Evolutionary conservation across 2,329 filamentous ascomycete species (phyloP).

Genomic region (Beauveria australis): DNA sequence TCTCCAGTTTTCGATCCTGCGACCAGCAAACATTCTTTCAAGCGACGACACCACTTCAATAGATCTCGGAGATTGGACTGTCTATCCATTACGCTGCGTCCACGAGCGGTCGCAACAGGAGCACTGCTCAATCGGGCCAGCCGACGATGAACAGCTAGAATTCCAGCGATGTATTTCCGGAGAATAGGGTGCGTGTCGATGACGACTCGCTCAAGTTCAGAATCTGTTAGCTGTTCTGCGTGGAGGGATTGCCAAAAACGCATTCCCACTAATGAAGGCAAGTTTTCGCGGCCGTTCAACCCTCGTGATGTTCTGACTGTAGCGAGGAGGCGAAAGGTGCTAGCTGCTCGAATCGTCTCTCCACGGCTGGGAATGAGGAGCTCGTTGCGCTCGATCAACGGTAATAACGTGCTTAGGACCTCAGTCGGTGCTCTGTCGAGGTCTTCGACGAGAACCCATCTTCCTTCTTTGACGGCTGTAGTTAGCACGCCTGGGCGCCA

Average conservation of each 20-base stretch:
- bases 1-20: constrained; percentile 56
- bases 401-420: constrained; percentile 85
- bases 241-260: constrained; percentile 79
- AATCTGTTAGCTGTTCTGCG: constrained; percentile 54
- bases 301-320: constrained; percentile 75
- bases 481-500: constrained; percentile 93
- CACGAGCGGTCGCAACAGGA: constrained; percentile 22
- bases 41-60: constrained; percentile 80
- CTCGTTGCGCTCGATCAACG: constrained; percentile 86
- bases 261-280: constrained; percentile 70
- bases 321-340: constrained; percentile 83
- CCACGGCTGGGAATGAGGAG: constrained; percentile 83
- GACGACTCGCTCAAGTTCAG: constrained; percentile 70
- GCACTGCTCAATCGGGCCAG: constrained; percentile 45
- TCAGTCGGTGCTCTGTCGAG: constrained; percentile 91
- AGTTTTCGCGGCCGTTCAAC: constrained; percentile 55
- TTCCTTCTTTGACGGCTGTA: constrained; percentile 84
- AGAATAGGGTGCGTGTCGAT: constrained; percentile 62
- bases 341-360: constrained; percentile 73
- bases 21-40: constrained; percentile 56
- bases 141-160: constrained; percentile 51
- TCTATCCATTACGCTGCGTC: constrained; percentile 36
- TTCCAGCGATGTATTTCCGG: constrained; percentile 49
- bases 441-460: constrained; percentile 97
- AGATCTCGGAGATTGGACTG: constrained; percentile 69